Evolutionary conservation across 495 filamentous ascomycete genomes (phyloP), one percentile per base, ranked within the genome.

Genomic region (Aspergillus sparsus): DNA sequence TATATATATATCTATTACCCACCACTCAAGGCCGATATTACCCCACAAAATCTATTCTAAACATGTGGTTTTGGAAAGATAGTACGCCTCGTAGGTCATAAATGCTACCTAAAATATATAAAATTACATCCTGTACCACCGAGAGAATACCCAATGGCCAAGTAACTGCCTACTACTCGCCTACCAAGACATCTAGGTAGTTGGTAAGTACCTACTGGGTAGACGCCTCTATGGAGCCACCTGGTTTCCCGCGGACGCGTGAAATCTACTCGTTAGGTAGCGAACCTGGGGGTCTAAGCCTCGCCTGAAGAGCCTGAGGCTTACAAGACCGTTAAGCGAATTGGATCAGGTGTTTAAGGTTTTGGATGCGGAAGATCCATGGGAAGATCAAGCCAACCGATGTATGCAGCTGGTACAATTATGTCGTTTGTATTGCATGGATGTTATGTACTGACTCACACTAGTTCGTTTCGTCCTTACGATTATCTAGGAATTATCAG

Each of bases 401-500:
- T 42, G 39, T 42, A 42, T 42, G 39, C 9, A 42, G 39, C 39
- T 42, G 21, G 39, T 42, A 12, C 39, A 15, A 5, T 13, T 42
- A 42, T 11, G 5, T 42, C 15, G 15, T 15, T 42, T 15, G 12
- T 5, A 11, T 11, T 11, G 15, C 12, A 42, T 15, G 12, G 7
- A 42, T 15, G 39, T 11, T 8, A 3, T 42, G 39, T 8, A 12
- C 11, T 15, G 39, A 42, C 12, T 42, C 12, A 16, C 15, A 21
- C 44, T 47, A 18, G 16, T 16, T 47, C 6, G 5, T n/a, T 47
- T 10, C 10, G 9, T 59, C 49, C 31, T 15, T 37, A 44, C 37
- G 58, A 37, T 54, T 60, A 54, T 60, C 50, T 52, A 59, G 58
- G 50, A 50, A 54, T 60, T 41, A n/a, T 36, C 8, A 50, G 2